phyloP scores from a whole-genome alignment of 2,329 filamentous ascomycete genomes.

The Pyrenophora teres region DNA sequence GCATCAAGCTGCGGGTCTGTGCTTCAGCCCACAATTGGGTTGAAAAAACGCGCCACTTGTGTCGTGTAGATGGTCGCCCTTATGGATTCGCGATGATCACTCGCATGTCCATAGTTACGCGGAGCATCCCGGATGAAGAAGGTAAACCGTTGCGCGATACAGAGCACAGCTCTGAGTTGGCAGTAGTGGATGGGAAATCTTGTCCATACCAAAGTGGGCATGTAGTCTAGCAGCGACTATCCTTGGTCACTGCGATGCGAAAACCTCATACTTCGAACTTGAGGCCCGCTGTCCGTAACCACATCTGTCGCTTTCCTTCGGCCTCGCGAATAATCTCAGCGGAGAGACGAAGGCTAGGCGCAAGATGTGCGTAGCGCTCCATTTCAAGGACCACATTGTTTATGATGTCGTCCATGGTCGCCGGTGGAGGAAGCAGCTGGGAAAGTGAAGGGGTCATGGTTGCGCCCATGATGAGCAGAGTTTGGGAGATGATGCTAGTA shows the following conservation, averaged over 20 bases:
- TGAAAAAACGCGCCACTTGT: conserved; percentile 7
- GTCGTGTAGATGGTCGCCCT: conserved; percentile 6
- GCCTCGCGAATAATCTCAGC: conserved; percentile 82
- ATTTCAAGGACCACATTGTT: conserved; percentile 77
- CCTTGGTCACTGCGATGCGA: neutral
- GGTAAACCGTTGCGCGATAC: neutral
- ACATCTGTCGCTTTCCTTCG: conserved; percentile 68
- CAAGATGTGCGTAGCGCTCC: conserved; percentile 73
- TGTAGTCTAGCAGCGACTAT: neutral
- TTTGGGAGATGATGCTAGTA: conserved; percentile 78
- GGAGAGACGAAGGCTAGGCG: conserved; percentile 75
- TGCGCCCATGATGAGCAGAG: conserved; percentile 80
- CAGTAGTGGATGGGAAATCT: too few species aligned
- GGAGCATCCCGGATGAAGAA: conserved; percentile 4
- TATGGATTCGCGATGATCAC: conserved; percentile 4
- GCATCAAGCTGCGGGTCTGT: conserved; percentile 10
- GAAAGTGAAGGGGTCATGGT: conserved; percentile 77
- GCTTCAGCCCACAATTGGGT: conserved; percentile 16
- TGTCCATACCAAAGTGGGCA: too few species aligned
- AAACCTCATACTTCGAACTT: conserved; percentile 43
- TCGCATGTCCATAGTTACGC: conserved; percentile 4
- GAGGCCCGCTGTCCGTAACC: conserved; percentile 51
- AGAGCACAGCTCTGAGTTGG: neutral
- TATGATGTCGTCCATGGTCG: conserved; percentile 74
- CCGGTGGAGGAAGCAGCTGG: conserved; percentile 62